Base-by-base conservation (phyloP, 371 early-diverging fungal species). In the Syncephalastrum monosporum region DNA sequence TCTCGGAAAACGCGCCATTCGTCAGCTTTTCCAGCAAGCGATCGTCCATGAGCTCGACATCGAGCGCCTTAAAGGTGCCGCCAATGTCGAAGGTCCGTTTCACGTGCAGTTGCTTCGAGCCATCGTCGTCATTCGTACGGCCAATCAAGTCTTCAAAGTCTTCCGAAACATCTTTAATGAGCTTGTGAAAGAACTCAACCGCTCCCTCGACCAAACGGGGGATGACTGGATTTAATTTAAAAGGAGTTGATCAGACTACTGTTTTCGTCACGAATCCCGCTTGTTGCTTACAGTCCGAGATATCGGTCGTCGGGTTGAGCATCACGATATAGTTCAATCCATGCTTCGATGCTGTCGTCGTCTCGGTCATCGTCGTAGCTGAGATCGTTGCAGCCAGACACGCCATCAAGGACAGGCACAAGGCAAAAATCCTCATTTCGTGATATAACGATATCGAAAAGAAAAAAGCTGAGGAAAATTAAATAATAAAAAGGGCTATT, bases 1-100 rank as follows among this genome's bases (percentile, higher is more conserved):
- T 64, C 38, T 75, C 68, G 19, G 59, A 23, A 65, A 72, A 50
- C 38, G 17, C 21, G 10, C 38, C 38, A 21, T 41, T 12, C 44
- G 42, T 42, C 53, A 54, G 7, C 19, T 61, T 42, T 19, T 61
- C 61, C 45, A 75, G 48, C 16, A 59, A 21, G 7, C 65, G 48
- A 33, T 65, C 53, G n/a, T 75, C 63, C 48, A 8, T 17, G 47
- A 75, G 56, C 13, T 61, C 50, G 44, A 69, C 63, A 51, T 58
- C 67, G 47, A 75, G 55, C 17, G 64, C 75, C 48, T 75, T 75
- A 47, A 69, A 75, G 0, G 23, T 12, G 12, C 49, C 42, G 1
- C 68, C 75, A 46, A 75, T 56, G 23, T 67, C 63, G 23, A 64
- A 72, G 12, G 68, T 63, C 44, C 70, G 65, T 21, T 64, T 54